Evolutionary conservation across 169 alveolate genomes (phyloP), one percentile per base, ranked within the genome.

Genomic region (Blepharisma undulans): DNA sequence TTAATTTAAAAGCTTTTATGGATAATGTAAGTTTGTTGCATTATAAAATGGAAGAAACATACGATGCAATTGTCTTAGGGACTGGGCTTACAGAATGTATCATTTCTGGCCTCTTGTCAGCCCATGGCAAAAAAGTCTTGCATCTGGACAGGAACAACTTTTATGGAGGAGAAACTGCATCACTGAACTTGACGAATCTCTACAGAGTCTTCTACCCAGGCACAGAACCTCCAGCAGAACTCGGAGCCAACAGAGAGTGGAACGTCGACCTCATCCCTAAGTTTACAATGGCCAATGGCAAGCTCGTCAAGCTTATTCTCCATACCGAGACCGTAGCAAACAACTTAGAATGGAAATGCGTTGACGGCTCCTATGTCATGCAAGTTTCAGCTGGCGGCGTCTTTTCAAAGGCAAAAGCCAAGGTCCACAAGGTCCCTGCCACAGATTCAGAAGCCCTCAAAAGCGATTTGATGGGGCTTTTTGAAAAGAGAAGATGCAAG

Each of bases 101-200:
- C 89, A 95, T 99, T 22, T 96, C 99, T 84, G 99, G 99, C 30
- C 96, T 99, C 19, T 97, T 99, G 74, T 98, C 99, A 8, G 97
- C 84, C 59, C 94, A 95, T 87, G 99, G 99, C 16, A 98, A 98
- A 94, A 99, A 98, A 96, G 99, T 99, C 36, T 98, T 99, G 33
- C 99, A 98, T 61, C 91, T 99, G 85, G 99, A 99, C 93, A 95
- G 99, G 74, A 99, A 99, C 94, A 94, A 95, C 33, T 99, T 98
- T 94, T 99, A 99, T 92, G 99, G 99, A 25, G 99, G 99, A 36
- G 99, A 99, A 87, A 97, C 99, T 36, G 99, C 99, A 22, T 98
- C 99, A 2, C 96, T 99, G 71, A 99, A 99, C 93, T 95, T 99
- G 78, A 98, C 99, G 19, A 98, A 98, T 90, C 94, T 99, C 48